A percentile compares a stretch with the other conserved stretches of the same genome.
These are phyloP conservation scores for Polyporus tsugae DNA, from an alignment of 1,284 basidiomycete species.

Conservation along the genomic window DNA sequence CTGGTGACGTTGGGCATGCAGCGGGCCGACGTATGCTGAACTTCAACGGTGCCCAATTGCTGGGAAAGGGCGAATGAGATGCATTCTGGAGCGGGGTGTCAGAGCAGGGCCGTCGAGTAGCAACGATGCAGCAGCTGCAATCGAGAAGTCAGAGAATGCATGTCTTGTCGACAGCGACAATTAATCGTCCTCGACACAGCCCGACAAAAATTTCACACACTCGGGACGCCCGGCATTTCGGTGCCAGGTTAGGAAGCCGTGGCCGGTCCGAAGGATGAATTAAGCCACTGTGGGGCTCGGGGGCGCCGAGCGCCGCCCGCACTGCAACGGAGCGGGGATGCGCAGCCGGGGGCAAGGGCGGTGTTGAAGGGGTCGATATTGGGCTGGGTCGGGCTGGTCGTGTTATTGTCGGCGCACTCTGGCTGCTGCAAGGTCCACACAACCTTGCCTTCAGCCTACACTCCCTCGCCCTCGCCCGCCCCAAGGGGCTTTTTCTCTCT, in stretches of 20 bases:
- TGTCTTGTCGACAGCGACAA: not conserved
- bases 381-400: not conserved
- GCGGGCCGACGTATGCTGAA: too few relatives aligned
- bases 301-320: not conserved
- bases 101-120: constrained; percentile 1
- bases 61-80: not conserved
- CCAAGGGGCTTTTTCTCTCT: constrained; percentile 16
- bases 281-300: not conserved
- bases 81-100: not conserved
- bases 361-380: not conserved
- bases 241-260: not conserved
- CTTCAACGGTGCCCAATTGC: not conserved
- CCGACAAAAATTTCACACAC: not conserved
- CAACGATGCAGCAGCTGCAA: not conserved
- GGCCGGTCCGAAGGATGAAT: too few relatives aligned
- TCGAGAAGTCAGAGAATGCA: not conserved
- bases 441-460: constrained; percentile 4
- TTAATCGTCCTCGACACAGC: not conserved
- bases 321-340: not conserved
- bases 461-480: constrained; percentile 17
- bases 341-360: not conserved
- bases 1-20: too few relatives aligned
- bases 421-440: not conserved
- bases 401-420: not conserved
- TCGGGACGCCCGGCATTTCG: constrained; percentile 2